Evolutionary conservation across 345 rosid species (phyloP), one percentile per base, ranked within the genome.

Genomic region (Brassica incana): DNA sequence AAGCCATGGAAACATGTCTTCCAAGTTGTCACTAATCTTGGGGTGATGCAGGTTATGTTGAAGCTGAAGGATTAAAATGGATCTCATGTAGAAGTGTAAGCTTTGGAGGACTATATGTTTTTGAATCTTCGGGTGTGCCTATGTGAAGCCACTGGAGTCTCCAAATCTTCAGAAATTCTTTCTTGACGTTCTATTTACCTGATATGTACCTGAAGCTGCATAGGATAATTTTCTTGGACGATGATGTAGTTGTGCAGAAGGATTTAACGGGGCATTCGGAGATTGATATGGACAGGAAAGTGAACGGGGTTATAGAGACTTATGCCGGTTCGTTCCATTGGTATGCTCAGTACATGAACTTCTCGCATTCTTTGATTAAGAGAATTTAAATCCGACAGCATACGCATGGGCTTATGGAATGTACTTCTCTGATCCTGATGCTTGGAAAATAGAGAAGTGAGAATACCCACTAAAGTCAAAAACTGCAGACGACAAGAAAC

Each of bases 21-120:
- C 52, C 99, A 95, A 61, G 99, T 90, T 25, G 99, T 95, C 77
- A 95, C 98, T 0, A 97, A 95, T 80, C 98, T 95, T 0, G 97
- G 98, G 68, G 98, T 95, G 10, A 95, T 95, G 99, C 99, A 95
- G 88, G 98, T 92, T 69, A 91, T 95, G 98, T 95, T 95, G 73
- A 92, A 87, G 78, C 82, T 92, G 69, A 95, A 92, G 84, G 92
- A 91, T 20, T 95, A 90, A 73, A 95, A 90, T 18, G 98, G 97
- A 14, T 95, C 98, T 2, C 98, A 91, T 72, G 82, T 95, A 0
- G 95, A 95, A 84, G 99, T 95, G 71, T 92, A 95, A 83, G 99
- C 99, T 0, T 97, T 95, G 23, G 99, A 95, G 83, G 98, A 95
- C 72, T 95, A 91, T 65, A 86, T 88, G 71, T 92, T 95, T 81